Conservation (phyloP, 805 yeast genomes). For the Candida fluviatilis region DNA sequence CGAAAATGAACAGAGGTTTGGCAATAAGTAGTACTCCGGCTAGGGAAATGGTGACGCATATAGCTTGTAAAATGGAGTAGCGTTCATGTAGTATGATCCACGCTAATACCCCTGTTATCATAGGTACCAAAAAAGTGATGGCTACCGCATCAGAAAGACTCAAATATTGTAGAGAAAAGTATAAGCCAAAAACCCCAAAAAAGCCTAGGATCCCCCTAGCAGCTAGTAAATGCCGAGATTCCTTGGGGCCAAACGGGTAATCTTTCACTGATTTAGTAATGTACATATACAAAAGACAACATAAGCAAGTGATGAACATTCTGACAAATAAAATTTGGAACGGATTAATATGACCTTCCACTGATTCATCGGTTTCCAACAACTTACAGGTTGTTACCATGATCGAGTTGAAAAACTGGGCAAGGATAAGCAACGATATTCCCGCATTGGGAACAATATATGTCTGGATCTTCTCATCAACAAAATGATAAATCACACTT, state of each 20-base stretch:
- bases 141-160: conserved; percentile 79
- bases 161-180: conserved; percentile 68
- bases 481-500: too few relatives aligned
- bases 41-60: conserved; percentile 65
- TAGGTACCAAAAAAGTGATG: conserved; percentile 74
- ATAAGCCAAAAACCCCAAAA: conserved; percentile 75
- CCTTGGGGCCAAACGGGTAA: conserved; percentile 68
- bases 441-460: conserved; percentile 45
- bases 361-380: conserved; percentile 61
- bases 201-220: conserved; percentile 70
- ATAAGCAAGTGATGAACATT: conserved; percentile 65
- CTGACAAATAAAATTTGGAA: conserved; percentile 73
- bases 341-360: conserved; percentile 64
- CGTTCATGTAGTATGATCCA: conserved; percentile 62
- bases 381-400: conserved; percentile 76
- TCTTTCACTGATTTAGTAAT: conserved; percentile 46
- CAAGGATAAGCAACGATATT: conserved; percentile 48
- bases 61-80: conserved; percentile 62
- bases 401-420: conserved; percentile 71
- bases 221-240: conserved; percentile 48
- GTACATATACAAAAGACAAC: conserved; percentile 55
- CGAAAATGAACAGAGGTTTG: conserved; percentile 71
- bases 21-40: conserved; percentile 78
- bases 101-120: conserved; percentile 72
- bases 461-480: background rate